These are phyloP conservation scores for Aspergillus chevalieri DNA, from an alignment of 2,329 filamentous ascomycete genomes.

Conservation along the genomic window DNA sequence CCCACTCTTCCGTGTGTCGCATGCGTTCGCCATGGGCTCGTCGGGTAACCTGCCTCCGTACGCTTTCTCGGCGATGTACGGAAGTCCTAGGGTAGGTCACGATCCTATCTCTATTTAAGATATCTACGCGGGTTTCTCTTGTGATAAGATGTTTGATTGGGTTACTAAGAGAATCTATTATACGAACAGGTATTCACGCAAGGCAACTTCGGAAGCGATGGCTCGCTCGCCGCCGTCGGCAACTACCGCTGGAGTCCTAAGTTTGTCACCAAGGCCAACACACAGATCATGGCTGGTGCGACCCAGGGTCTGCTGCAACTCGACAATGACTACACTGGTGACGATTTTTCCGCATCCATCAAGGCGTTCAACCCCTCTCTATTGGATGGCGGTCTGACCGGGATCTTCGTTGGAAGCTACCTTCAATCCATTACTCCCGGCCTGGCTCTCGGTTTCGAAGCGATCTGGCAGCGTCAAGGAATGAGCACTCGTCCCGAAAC, in stretches of 20 bases:
- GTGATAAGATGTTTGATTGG: not conserved
- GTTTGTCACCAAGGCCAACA: conserved; percentile 78
- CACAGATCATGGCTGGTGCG: conserved; percentile 72
- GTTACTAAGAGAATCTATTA: conserved; percentile 6
- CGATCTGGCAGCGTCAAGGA: conserved; percentile 84
- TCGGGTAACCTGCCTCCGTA: conserved; percentile 83
- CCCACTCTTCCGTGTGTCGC: conserved; percentile 93
- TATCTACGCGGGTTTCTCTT: not conserved
- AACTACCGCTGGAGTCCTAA: conserved; percentile 83
- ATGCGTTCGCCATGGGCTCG: conserved; percentile 88
- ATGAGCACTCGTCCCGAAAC: conserved; percentile 85
- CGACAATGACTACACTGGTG: conserved; percentile 90
- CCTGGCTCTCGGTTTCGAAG: conserved; percentile 82
- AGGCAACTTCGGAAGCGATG: conserved; percentile 90
- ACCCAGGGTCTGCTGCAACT: conserved; percentile 84
- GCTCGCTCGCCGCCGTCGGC: conserved; percentile 77
- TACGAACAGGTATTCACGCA: conserved; percentile 76
- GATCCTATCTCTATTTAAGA: not conserved
- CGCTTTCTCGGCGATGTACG: conserved; percentile 88
- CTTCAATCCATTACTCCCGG: conserved; percentile 85
- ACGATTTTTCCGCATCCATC: conserved; percentile 85
- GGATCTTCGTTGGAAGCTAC: conserved; percentile 93
- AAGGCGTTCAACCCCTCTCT: conserved; percentile 95
- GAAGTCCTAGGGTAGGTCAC: conserved; percentile 73
- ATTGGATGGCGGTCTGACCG: conserved; percentile 85